Conservation (phyloP, 495 filamentous ascomycete species). For the Penicillium bovifimosum region DNA sequence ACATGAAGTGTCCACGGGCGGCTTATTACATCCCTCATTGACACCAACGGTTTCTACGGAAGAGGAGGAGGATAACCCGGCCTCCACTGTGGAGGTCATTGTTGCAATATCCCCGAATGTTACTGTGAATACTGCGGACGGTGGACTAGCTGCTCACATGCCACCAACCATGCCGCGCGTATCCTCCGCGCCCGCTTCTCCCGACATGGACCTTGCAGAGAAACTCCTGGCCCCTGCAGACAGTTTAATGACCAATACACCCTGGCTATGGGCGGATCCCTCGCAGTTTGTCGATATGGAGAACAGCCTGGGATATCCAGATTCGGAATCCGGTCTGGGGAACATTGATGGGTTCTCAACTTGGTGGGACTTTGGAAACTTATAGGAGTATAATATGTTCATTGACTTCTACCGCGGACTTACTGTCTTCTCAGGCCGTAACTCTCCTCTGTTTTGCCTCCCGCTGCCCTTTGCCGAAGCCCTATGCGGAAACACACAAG, state of each 20-base stretch:
- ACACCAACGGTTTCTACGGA: constrained; percentile 20
- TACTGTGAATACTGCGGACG: constrained; percentile 40
- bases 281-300: constrained; percentile 39
- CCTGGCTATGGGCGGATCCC: constrained; percentile 44
- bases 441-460: background rate
- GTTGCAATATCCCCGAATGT: constrained; percentile 42
- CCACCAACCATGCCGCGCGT: constrained; percentile 25
- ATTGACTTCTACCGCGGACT: constrained; percentile 20
- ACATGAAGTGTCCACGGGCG: constrained; percentile 24
- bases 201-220: constrained; percentile 22
- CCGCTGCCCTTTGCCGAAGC: background rate
- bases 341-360: constrained; percentile 36
- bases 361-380: constrained; percentile 44
- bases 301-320: constrained; percentile 30
- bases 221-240: constrained; percentile 37
- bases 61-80: constrained; percentile 22
- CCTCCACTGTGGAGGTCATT: constrained; percentile 39
- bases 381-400: constrained; percentile 30
- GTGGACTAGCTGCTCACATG: constrained; percentile 38
- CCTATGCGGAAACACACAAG: background rate
- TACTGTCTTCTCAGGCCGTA: constrained; percentile 16
- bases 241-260: constrained; percentile 42
- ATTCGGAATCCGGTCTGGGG: constrained; percentile 27
- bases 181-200: constrained; percentile 17
- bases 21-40: constrained; percentile 32